These are phyloP conservation scores for Dryas octopetala DNA, from an alignment of 306 rosid genomes.

Conservation along the genomic window DNA sequence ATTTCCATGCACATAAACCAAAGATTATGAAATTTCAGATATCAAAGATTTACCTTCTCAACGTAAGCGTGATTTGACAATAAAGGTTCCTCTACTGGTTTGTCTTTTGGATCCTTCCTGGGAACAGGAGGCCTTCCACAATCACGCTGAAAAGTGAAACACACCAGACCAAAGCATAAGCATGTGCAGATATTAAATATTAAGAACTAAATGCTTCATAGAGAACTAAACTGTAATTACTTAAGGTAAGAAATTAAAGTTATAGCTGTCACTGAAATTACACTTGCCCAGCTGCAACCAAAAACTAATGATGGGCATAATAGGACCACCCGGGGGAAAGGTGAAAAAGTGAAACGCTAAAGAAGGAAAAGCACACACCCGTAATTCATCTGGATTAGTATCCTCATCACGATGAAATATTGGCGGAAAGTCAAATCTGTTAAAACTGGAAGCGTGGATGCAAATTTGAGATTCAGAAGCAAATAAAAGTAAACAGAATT, in stretches of 20 bases:
- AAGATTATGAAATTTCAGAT: constrained; percentile 15
- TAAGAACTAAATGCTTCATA: neutral
- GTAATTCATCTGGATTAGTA: constrained; percentile 69
- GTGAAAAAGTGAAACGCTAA: neutral
- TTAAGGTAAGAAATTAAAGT: neutral
- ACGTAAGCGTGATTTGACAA: constrained; percentile 93
- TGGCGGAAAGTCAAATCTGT: constrained; percentile 84
- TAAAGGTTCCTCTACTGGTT: constrained; percentile 79
- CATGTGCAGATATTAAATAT: constrained; percentile 5
- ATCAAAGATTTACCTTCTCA: constrained; percentile 57
- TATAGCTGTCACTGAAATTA: no score
- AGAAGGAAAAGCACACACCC: constrained; percentile 59
- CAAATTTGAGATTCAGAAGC: constrained; percentile 29
- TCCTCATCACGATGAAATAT: constrained; percentile 82
- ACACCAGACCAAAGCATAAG: constrained; percentile 18
- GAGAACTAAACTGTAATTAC: constrained; percentile 11
- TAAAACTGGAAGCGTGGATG: constrained; percentile 64
- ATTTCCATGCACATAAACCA: neutral
- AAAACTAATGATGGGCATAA: neutral
- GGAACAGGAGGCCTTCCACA: constrained; percentile 92
- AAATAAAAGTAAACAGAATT: constrained; percentile 20
- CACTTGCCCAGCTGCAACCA: neutral
- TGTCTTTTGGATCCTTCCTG: constrained; percentile 80
- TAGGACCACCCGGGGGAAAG: neutral
- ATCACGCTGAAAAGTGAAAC: constrained; percentile 64